Evolutionary conservation across 2,329 filamentous ascomycete genomes (phyloP).

Genomic region (Pseudogymnoascus sp.): DNA sequence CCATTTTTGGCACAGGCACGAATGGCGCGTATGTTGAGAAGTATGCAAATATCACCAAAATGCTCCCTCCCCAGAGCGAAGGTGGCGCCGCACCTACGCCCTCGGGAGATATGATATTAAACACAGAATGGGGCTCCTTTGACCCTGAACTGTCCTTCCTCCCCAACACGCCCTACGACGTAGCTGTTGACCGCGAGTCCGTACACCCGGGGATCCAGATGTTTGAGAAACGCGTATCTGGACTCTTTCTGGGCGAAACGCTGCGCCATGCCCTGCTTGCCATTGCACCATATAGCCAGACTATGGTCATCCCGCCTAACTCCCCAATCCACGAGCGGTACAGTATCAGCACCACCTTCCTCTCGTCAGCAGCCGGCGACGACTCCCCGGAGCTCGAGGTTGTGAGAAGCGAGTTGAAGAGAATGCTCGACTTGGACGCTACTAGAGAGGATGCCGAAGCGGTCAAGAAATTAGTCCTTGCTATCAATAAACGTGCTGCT

Average conservation of each 20-base stretch:
- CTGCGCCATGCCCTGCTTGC: conserved; percentile 68
- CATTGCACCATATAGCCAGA: conserved; percentile 66
- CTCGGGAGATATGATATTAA: conserved; percentile 93
- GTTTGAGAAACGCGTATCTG: conserved; percentile 97
- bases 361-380: conserved; percentile 81
- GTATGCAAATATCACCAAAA: conserved; percentile 74
- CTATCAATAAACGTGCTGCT: conserved; percentile 81
- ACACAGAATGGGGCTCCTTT: conserved; percentile 97
- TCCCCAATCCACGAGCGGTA: conserved; percentile 69
- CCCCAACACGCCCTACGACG: conserved; percentile 77
- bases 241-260: conserved; percentile 97
- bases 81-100: conserved; percentile 64
- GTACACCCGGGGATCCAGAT: conserved; percentile 93
- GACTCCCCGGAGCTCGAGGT: conserved; percentile 61
- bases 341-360: conserved; percentile 84
- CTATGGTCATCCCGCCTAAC: conserved; percentile 58
- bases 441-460: conserved; percentile 79
- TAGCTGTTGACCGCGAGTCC: conserved; percentile 66
- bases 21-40: conserved; percentile 98
- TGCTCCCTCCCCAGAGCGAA: conserved; percentile 45
- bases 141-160: conserved; percentile 88
- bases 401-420: conserved; percentile 70
- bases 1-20: conserved; percentile 95
- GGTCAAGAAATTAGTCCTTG: conserved; percentile 73
- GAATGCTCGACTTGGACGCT: conserved; percentile 66